A percentile compares a stretch with the other conserved stretches of the same genome.
Evolutionary conservation across 2,329 filamentous ascomycete genomes (phyloP).

Genomic region (Alternaria rosae): DNA sequence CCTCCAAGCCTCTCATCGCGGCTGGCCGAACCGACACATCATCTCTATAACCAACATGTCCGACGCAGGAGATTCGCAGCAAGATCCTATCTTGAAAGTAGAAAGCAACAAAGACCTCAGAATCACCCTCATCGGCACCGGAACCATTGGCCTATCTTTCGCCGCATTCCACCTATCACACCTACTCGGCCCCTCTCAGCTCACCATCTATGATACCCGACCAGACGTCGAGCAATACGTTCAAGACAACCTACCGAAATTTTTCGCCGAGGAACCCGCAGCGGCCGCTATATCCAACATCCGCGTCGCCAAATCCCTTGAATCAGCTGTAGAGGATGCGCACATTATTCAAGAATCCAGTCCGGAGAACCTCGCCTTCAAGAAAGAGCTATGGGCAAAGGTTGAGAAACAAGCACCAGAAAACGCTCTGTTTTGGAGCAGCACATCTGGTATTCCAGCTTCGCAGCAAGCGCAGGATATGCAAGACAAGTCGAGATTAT

Average conservation of each 20-base stretch:
- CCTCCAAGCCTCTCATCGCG: neutral
- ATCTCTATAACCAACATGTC: constrained; percentile 15
- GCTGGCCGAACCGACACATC: neutral
- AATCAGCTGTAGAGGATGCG: constrained; percentile 55
- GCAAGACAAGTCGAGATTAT: constrained; percentile 54
- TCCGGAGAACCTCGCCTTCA: constrained; percentile 62
- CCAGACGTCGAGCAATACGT: constrained; percentile 58
- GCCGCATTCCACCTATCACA: constrained; percentile 61
- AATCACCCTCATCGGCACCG: constrained; percentile 55
- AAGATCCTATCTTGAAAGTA: neutral
- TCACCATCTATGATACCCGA: constrained; percentile 61
- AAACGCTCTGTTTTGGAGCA: constrained; percentile 63
- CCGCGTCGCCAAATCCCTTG: constrained; percentile 41
- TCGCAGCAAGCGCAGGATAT: constrained; percentile 57
- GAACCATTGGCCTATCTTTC: constrained; percentile 65
- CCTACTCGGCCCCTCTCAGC: constrained; percentile 46
- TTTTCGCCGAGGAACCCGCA: constrained; percentile 40
- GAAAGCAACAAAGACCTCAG: constrained; percentile 21
- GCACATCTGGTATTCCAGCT: constrained; percentile 65
- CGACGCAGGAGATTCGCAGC: neutral
- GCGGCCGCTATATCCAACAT: constrained; percentile 43
- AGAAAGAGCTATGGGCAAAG: constrained; percentile 60
- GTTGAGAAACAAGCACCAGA: constrained; percentile 57
- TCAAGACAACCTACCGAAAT: constrained; percentile 52
- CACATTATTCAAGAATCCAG: constrained; percentile 67